Percentiles rank a stretch among this genome's conserved stretches.
phyloP scores from a whole-genome alignment of 1,284 basidiomycete species.

The Cystobasidium sp. region DNA sequence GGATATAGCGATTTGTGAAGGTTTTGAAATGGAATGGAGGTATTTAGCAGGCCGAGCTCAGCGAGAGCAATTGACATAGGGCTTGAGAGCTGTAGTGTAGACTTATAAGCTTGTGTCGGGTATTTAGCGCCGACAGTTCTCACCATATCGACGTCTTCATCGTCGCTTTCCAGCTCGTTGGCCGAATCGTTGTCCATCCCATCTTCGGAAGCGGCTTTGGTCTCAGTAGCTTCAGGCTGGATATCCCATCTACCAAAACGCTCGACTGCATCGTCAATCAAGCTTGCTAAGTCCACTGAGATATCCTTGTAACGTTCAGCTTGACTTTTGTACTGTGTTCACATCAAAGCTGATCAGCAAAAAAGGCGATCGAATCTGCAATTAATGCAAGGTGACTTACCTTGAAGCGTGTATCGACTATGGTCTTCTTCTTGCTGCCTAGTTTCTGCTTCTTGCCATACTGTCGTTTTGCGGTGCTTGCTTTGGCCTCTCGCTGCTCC shows the following conservation, averaged over 20 bases:
- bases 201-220: background rate
- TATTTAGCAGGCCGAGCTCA: constrained; percentile 47
- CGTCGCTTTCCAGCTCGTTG: constrained; percentile 13
- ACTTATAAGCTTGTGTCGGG: background rate
- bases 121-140: background rate
- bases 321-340: constrained; percentile 35
- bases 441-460: constrained; percentile 17
- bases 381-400: constrained; percentile 7
- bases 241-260: constrained; percentile 35
- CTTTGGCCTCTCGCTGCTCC: constrained; percentile 21
- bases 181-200: constrained; percentile 32
- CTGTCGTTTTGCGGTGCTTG: constrained; percentile 8
- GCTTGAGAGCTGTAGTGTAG: constrained; percentile 7
- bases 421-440: constrained; percentile 24
- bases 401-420: constrained; percentile 36
- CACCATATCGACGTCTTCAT: constrained; percentile 38
- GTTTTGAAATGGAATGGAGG: constrained; percentile 49
- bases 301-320: constrained; percentile 41
- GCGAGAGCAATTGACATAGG: constrained; percentile 41
- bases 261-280: constrained; percentile 43
- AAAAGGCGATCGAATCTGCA: background rate
- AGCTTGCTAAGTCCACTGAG: constrained; percentile 32
- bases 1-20: constrained; percentile 48
- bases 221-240: constrained; percentile 6
- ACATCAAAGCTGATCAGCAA: constrained; percentile 11